Evolutionary conservation across 306 rosid genomes (phyloP).

Genomic region (Begonia loranthoides): DNA sequence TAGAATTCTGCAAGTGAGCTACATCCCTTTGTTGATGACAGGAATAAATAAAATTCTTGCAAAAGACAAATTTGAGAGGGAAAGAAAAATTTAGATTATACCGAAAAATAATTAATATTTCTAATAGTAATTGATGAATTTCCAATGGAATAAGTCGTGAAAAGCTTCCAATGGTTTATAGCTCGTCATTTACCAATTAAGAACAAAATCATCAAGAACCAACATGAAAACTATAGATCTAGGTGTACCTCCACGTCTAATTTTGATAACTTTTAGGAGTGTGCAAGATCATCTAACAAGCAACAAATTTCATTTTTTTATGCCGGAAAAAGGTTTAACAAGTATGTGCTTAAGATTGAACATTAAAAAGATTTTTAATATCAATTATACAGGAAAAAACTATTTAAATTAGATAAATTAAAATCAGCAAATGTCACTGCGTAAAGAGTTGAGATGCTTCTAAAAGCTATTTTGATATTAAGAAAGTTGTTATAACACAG

Average conservation of each 20-base stretch:
- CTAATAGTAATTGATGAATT: conserved; percentile 13
- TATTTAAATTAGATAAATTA: not conserved
- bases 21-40: conserved; percentile 56
- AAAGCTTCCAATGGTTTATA: conserved; percentile 66
- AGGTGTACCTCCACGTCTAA: conserved; percentile 72
- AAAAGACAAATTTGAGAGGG: conserved; percentile 15
- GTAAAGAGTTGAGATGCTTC: not conserved
- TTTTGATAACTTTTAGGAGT: conserved; percentile 70
- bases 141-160: conserved; percentile 71
- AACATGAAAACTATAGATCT: conserved; percentile 9
- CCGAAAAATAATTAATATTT: not conserved
- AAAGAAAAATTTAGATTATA: not conserved
- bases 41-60: conserved; percentile 78
- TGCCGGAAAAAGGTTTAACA: conserved; percentile 34
- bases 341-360: not conserved
- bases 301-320: conserved; percentile 56
- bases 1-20: conserved; percentile 64
- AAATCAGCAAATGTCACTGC: not conserved
- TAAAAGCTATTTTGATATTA: no score
- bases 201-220: conserved; percentile 3
- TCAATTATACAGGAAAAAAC: not conserved
- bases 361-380: no score
- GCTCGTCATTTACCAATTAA: conserved; percentile 35
- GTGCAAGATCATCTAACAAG: conserved; percentile 68
- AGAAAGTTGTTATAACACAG: no score